Base-by-base conservation (phyloP, 495 filamentous ascomycete species). In the Pseudoneurospora amorphoporcata region DNA sequence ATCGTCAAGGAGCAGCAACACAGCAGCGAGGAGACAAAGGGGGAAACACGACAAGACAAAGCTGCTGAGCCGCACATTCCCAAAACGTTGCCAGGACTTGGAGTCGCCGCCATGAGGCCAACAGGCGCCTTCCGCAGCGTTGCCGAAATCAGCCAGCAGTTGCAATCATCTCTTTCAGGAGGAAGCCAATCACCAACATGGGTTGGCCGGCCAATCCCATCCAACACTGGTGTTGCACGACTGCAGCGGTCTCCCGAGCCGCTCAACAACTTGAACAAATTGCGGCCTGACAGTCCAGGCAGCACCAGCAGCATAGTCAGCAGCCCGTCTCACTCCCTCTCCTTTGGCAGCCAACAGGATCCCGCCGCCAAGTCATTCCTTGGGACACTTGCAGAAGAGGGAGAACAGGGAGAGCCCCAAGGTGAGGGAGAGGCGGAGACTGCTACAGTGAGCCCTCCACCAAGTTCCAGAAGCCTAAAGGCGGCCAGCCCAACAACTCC, bases 281-380 rank as follows among this genome's bases (percentile, higher is more conserved):
- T 85, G 72, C 88, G 89, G 74, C 86, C 90, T 77, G 86, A 87
- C 43, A 90, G 88, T 77, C 85, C 86, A 75, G 81, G 83, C 77
- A 65, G 29, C 43, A 47, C 16, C 53, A 65, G 53, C 29, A 35
- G 35, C 35, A 37, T 37, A 37, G 5, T 32, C 53, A 89, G 86
- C 83, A 83, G 76, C 78, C 85, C 72, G 82, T 85, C 76, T 72
- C 82, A 73, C 83, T 90, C 81, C 79, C 89, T 90, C 82, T 90
- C 81, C 77, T 89, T 90, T 35, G 12, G 53, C 75, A 90, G 88
- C 83, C 85, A 86, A 83, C 84, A 75, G 69, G 76, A 79, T 39
- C 72, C 76, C 16, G 70, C 73, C 58, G 79, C 77, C 76, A 76
- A 76, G 75, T 35, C 53, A 65, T 65, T 65, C 53, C 53, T 35